Base-by-base conservation (phyloP, 208 protist genomes). In the Balamuthia mandrillaris region DNA sequence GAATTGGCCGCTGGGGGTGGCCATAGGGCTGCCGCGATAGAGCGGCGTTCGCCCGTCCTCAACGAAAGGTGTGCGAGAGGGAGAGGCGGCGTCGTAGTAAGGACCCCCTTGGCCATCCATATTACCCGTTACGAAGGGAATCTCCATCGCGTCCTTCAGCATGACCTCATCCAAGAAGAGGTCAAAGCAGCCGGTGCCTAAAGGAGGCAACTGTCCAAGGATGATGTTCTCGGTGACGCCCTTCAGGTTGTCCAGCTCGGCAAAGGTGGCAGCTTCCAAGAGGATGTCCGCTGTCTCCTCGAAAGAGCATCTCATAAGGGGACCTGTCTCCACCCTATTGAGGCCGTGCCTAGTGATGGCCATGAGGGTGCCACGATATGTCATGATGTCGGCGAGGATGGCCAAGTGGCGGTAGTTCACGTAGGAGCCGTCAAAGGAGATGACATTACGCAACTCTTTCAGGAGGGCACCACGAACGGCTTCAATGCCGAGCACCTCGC, bases 231-330 rank as follows among this genome's bases (percentile, higher is more conserved):
- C 96, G 49, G 96, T 97, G 5, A 99, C 96, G 77, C 98, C 98
- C 14, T 89, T 91, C 37, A 99, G 88, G 27, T 93, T 86, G 92
- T 99, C 98, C 14, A 72, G 79, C 88, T 99, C 97, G 21, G 95
- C 92, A 90, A 98, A 98, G 4, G 92, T 92, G 27, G 98, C 98
- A 2, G 98, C 98, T 49, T 97, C 94, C 88, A 99, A 95, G 14
- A 99, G 94, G 56, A 99, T 97, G 79, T 99, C 99, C 7, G 99
- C 97, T 27, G 98, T 99, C 93, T 99, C 96, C 94, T 99, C 99
- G 89, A 99, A 99, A 21, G 98, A 99, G 90, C 93, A 96, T 58
- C 97, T 92, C 96, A 99, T 99, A 24, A 99, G 86, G 7, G 97
- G 94, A 68, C 98, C 98, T 16, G 96, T 97, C 42, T 98, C 94